Conservation (phyloP, 768 basidiomycete genomes). For the Boletales sp. region DNA sequence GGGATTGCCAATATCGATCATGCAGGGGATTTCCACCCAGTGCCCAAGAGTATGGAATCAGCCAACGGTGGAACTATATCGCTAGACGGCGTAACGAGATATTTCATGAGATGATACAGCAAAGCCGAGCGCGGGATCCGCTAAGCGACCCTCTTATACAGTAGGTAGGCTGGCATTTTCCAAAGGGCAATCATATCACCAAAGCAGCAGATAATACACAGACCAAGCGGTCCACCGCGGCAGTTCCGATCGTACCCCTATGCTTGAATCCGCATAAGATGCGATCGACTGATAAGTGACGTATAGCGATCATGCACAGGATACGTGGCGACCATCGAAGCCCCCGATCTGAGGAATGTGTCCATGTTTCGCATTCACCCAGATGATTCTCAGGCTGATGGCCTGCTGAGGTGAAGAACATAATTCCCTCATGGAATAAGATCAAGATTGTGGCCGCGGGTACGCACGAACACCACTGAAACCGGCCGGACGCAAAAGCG, state of each 20-base stretch:
- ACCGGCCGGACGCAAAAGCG: no score
- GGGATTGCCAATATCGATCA: constrained; percentile 46
- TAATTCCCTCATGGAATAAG: background rate
- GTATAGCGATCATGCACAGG: constrained; percentile 58
- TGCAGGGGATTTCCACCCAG: background rate
- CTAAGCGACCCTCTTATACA: constrained; percentile 63
- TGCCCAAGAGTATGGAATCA: no score
- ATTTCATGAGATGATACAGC: constrained; percentile 59
- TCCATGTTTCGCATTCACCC: constrained; percentile 18
- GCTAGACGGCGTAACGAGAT: constrained; percentile 38
- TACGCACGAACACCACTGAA: background rate
- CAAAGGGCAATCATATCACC: constrained; percentile 53
- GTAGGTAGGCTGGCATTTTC: constrained; percentile 41
- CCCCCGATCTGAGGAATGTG: constrained; percentile 40
- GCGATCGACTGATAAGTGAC: constrained; percentile 6
- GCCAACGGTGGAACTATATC: no score
- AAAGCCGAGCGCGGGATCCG: constrained; percentile 67
- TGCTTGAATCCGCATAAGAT: background rate
- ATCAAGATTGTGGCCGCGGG: no score
- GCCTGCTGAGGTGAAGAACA: background rate
- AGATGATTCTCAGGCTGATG: constrained; percentile 11
- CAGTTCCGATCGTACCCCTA: no score
- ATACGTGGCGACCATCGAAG: constrained; percentile 51
- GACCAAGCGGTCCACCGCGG: no score
- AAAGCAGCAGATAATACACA: no score